Evolutionary conservation across 176 grass and related monocot genomes (phyloP), one percentile per base, ranked within the genome.

Genomic region (Coix lacrymajobi): DNA sequence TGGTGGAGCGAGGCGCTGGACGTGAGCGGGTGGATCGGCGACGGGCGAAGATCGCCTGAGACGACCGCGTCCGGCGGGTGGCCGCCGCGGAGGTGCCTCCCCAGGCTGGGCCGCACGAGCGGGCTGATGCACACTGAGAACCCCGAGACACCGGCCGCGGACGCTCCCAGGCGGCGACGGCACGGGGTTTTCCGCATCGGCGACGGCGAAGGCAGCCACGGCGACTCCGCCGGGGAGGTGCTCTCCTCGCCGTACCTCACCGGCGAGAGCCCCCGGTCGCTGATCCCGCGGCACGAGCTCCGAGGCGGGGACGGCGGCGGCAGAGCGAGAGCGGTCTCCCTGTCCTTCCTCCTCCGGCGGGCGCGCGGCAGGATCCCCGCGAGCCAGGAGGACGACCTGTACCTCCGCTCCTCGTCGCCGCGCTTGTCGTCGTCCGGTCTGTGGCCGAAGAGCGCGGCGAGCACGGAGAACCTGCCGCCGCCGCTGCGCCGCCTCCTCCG

Each of bases 61-160:
- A 90, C 61, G 19, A 69, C 57, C 24, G 60, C 83, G 48, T 64
- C 80, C 66, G 30, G 66, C 11, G 22, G 34, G 41, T 29, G 51
- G 70, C 79, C 74, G 62, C 88, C 90, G 56, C 74, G 96, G 72
- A 29, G 91, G 77, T 75, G 90, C 66, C 74, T 80, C 17, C 54
- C 80, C 2, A 84, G 68, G 67, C 76, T 72, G 72, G 90, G 90
- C 16, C 95, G 62, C 13, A 92, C 86, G 13, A 94, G 95, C 41
- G 92, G 95, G 74, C 92, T 97, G 71, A 94, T 80, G 85, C 88
- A 97, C 58, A 94, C 83, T 8, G 86, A 64, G 83, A 94, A 94
- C 11, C 93, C 90, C 4, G 93, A 93, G 6, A 90, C 67, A 19
- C 75, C 87, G 39, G 77, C 71, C 12, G 15, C 79, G 46, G 32